Percentiles rank a stretch among this genome's conserved stretches.
Evolutionary conservation across 495 filamentous ascomycete genomes (phyloP).

Genomic region (Tuber brumale): DNA sequence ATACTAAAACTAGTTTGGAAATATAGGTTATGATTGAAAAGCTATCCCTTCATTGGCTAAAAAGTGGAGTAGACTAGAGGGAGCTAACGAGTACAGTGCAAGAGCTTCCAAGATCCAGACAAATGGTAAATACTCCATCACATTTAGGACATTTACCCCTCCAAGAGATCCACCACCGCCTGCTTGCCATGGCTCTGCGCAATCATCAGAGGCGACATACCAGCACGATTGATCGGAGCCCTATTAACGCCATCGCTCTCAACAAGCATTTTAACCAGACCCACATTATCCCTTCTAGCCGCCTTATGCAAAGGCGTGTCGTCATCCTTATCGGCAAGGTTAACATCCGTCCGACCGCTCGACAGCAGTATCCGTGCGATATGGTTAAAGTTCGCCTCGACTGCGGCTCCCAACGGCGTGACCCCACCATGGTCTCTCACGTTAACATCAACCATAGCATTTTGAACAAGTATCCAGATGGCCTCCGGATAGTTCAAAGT

Average conservation of each 20-base stretch:
- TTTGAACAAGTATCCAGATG: not conserved
- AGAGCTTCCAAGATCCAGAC: not conserved
- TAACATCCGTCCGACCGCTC: not conserved
- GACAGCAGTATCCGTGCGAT: not conserved
- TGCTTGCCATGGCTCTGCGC: not conserved
- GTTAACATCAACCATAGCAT: not conserved
- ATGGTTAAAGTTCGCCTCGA: not conserved
- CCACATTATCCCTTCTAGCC: not conserved
- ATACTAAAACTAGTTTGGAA: not conserved
- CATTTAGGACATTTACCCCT: not conserved
- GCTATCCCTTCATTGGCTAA: too few relatives aligned
- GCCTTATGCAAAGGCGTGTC: conserved; percentile 1
- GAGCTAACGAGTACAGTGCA: not conserved
- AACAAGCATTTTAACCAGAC: not conserved
- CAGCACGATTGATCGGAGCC: not conserved
- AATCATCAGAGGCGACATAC: not conserved
- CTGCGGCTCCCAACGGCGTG: not conserved
- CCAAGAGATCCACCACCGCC: not conserved
- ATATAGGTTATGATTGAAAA: not conserved
- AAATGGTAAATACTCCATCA: not conserved
- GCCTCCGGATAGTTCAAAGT: not conserved
- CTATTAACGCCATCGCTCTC: not conserved
- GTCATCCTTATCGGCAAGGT: not conserved
- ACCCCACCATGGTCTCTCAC: not conserved
- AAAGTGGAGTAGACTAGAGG: too few relatives aligned